Evolutionary conservation across 306 rosid species (phyloP).

Genomic region (Dalbergia cochinchinensis): DNA sequence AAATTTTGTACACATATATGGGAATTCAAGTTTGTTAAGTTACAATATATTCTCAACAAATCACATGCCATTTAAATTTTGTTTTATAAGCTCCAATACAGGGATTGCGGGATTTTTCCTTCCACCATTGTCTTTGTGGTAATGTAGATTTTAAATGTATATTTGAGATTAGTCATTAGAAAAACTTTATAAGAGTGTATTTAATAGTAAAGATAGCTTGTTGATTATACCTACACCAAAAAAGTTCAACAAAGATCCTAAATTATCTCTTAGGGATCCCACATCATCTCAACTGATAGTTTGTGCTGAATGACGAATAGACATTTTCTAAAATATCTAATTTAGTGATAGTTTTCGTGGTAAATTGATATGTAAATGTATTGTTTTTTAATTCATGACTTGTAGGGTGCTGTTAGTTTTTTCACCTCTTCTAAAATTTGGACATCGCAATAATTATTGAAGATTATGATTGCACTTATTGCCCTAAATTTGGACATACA

Average conservation of each 20-base stretch:
- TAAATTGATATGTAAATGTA: background rate
- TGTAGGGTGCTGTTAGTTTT: constrained; percentile 21
- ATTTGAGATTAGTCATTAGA: background rate
- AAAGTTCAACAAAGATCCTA: background rate
- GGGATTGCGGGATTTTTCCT: background rate
- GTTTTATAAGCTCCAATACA: background rate
- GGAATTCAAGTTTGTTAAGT: background rate
- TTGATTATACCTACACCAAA: constrained; percentile 5
- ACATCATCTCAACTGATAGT: background rate
- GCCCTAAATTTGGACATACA: background rate
- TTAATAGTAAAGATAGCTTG: background rate
- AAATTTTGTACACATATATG: background rate
- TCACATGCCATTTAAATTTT: background rate
- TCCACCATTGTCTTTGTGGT: constrained; percentile 1
- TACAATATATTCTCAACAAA: constrained; percentile 15
- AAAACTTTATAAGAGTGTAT: background rate
- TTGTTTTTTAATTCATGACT: background rate
- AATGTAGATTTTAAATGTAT: background rate
- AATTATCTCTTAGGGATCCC: background rate
- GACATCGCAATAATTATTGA: constrained; percentile 12
- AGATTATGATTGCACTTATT: constrained; percentile 5
- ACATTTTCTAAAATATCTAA: background rate
- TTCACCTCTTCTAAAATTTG: constrained; percentile 8
- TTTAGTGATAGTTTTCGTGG: constrained; percentile 2
- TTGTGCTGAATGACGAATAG: constrained; percentile 24